These are phyloP conservation scores for Pyrus hybrid DNA, from an alignment of 331 rosid genomes.

Conservation along the genomic window DNA sequence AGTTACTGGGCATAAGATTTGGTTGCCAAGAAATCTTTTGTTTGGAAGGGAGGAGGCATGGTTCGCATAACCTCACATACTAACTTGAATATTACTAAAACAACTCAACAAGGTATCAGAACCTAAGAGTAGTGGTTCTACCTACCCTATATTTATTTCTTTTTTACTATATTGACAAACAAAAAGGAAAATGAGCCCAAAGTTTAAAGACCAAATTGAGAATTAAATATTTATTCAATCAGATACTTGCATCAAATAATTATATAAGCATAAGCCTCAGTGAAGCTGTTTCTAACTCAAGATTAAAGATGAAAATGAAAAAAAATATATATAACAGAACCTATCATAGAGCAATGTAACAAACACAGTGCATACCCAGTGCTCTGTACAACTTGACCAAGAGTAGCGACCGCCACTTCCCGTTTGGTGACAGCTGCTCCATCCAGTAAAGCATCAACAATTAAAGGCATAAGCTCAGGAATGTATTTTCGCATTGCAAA, in stretches of 20 bases:
- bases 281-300: background rate
- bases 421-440: slow-evolving; percentile 93
- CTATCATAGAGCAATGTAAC: background rate
- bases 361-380: slow-evolving; percentile 61
- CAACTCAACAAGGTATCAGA: background rate
- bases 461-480: slow-evolving; percentile 97
- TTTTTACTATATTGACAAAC: background rate
- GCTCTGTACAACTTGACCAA: slow-evolving; percentile 99
- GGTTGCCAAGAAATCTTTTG: background rate
- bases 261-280: background rate
- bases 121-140: background rate
- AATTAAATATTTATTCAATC: background rate
- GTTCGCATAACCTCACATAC: background rate
- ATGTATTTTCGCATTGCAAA: slow-evolving; percentile 94
- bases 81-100: background rate
- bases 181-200: background rate
- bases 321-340: background rate
- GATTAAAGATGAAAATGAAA: background rate
- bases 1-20: background rate
- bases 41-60: background rate
- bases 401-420: slow-evolving; percentile 93
- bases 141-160: background rate
- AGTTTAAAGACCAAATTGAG: background rate
- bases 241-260: background rate
- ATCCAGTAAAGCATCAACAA: slow-evolving; percentile 90